Evolutionary conservation across 495 filamentous ascomycete genomes (phyloP).

Genomic region (Hypoxylon lenormandii): DNA sequence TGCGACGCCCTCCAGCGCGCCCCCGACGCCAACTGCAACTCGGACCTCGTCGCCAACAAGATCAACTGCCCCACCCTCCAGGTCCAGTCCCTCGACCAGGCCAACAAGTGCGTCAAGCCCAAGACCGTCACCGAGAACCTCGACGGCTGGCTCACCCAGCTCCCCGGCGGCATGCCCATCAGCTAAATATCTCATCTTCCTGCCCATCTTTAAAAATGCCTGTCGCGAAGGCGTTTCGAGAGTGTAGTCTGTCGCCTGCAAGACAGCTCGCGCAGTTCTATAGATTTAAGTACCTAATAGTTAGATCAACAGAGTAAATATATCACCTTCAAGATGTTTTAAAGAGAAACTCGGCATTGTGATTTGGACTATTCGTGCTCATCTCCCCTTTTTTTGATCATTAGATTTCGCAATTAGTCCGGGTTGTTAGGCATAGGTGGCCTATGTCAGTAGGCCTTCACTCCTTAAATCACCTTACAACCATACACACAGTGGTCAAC

Average conservation of each 20-base stretch:
- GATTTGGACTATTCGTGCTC: too few relatives aligned
- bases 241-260: neutral
- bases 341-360: too few relatives aligned
- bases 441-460: too few relatives aligned
- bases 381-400: too few relatives aligned
- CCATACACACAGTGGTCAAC: too few relatives aligned
- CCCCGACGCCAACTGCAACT: constrained; percentile 57
- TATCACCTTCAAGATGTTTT: neutral
- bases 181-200: too few relatives aligned
- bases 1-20: constrained; percentile 56
- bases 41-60: constrained; percentile 49
- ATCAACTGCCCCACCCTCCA: constrained; percentile 58
- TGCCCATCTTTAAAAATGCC: too few relatives aligned
- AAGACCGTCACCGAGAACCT: constrained; percentile 51
- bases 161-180: constrained; percentile 52
- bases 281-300: constrained; percentile 14
- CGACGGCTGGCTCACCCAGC: constrained; percentile 49
- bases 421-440: too few relatives aligned
- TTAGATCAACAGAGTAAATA: constrained; percentile 20
- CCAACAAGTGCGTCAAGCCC: constrained; percentile 55
- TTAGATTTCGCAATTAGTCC: too few relatives aligned
- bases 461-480: too few relatives aligned
- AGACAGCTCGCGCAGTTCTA: constrained; percentile 1
- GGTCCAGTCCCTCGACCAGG: constrained; percentile 51
- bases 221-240: neutral